These are phyloP conservation scores for Ustilago hordei DNA, from an alignment of 1,284 basidiomycete genomes.

Conservation along the genomic window DNA sequence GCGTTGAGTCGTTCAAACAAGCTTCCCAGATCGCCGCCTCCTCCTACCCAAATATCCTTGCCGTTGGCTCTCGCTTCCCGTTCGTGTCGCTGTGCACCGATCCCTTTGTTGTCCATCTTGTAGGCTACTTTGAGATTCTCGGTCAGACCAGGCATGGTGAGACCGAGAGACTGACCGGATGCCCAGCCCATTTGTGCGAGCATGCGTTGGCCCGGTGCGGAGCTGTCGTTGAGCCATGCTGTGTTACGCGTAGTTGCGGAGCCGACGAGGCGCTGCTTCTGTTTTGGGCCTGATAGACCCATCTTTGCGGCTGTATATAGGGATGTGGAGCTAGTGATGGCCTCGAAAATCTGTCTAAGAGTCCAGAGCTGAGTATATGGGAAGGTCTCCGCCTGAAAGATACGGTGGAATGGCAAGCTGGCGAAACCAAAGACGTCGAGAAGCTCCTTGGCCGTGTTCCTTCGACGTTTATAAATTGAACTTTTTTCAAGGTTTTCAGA, in stretches of 20 bases:
- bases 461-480: slow-evolving; percentile 7
- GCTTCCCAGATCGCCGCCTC: slow-evolving; percentile 64
- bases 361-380: no score
- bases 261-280: slow-evolving; percentile 66
- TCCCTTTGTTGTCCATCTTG: slow-evolving; percentile 69
- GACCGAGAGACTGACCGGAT: slow-evolving; percentile 63
- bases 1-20: slow-evolving; percentile 67
- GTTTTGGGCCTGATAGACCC: slow-evolving; percentile 64
- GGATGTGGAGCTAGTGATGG: no score
- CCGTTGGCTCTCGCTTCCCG: slow-evolving; percentile 60
- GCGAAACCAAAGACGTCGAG: not conserved
- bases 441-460: not conserved
- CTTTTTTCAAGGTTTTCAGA: slow-evolving; percentile 13
- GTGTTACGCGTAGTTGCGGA: slow-evolving; percentile 61
- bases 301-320: slow-evolving; percentile 28
- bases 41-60: slow-evolving; percentile 65
- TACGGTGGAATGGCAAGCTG: not conserved
- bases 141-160: slow-evolving; percentile 55
- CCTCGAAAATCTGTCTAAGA: no score
- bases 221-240: slow-evolving; percentile 63
- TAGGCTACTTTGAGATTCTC: slow-evolving; percentile 62
- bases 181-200: slow-evolving; percentile 68
- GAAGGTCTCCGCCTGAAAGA: no score
- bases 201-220: slow-evolving; percentile 67
- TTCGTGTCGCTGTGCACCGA: slow-evolving; percentile 65